phyloP scores from a whole-genome alignment of 2,329 filamentous ascomycete species.

The Nigrospora oryzae region DNA sequence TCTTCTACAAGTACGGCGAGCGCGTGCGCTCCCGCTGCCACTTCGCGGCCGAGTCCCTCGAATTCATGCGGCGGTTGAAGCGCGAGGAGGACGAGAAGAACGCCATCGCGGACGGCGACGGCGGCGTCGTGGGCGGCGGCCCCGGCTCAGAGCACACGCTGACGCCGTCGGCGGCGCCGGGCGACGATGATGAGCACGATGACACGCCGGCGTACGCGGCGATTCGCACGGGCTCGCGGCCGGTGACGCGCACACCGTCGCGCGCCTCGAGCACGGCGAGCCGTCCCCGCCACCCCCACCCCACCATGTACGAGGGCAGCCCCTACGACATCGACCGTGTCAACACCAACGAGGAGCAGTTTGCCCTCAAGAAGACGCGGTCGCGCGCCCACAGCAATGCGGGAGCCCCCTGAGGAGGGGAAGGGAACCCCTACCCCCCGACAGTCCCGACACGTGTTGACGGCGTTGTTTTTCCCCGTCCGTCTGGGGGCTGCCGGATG shows the following conservation, averaged over 20 bases:
- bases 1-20: constrained; percentile 65
- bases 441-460: no score
- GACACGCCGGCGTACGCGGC: neutral
- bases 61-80: constrained; percentile 33
- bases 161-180: constrained; percentile 6
- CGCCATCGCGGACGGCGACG: constrained; percentile 9
- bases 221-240: neutral
- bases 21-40: constrained; percentile 59
- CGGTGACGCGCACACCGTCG: neutral
- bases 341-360: constrained; percentile 25
- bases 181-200: neutral
- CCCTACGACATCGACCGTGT: constrained; percentile 33
- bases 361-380: neutral
- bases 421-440: no score
- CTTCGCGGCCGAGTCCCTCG: constrained; percentile 57
- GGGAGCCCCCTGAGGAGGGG: no score
- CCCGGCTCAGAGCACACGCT: constrained; percentile 12
- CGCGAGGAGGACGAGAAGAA: constrained; percentile 20
- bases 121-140: constrained; percentile 18
- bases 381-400: neutral
- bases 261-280: constrained; percentile 1
- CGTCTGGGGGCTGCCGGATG: no score
- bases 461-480: no score
- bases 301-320: constrained; percentile 28
- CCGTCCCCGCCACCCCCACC: constrained; percentile 17